Percentiles rank a stretch among this genome's conserved stretches.
Evolutionary conservation across 441 rosid genomes (phyloP).

Genomic region (Theobroma grandiflorum): DNA sequence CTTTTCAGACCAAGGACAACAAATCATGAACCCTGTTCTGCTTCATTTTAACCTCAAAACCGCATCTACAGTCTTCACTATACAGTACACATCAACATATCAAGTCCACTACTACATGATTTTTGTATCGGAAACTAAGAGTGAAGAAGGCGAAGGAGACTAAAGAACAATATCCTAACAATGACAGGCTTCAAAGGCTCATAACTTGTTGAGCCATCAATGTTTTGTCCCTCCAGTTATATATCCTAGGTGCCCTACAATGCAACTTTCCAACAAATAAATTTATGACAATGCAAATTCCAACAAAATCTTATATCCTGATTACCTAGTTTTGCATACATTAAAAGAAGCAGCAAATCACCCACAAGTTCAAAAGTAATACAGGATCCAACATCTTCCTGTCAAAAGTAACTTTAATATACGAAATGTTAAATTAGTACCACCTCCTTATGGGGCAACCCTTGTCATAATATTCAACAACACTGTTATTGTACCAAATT

Average conservation of each 20-base stretch:
- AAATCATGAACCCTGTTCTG: no score
- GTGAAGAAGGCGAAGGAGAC: no score
- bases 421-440: background rate
- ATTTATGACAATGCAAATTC: background rate
- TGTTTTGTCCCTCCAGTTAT: background rate
- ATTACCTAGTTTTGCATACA: background rate
- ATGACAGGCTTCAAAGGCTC: no score
- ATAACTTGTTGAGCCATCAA: no score
- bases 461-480: background rate
- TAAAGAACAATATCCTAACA: no score
- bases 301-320: background rate
- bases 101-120: no score
- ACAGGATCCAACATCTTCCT: background rate
- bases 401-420: background rate
- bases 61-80: no score
- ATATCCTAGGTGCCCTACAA: background rate
- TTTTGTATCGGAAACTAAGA: background rate
- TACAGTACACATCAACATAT: no score
- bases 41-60: no score
- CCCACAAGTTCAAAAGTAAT: background rate
- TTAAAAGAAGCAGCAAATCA: background rate
- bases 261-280: background rate
- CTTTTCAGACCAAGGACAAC: no score
- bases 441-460: background rate
- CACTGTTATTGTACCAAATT: constrained; percentile 16